phyloP scores from a whole-genome alignment of 75 land plant genomes.

The Ceratopteris richardii region DNA sequence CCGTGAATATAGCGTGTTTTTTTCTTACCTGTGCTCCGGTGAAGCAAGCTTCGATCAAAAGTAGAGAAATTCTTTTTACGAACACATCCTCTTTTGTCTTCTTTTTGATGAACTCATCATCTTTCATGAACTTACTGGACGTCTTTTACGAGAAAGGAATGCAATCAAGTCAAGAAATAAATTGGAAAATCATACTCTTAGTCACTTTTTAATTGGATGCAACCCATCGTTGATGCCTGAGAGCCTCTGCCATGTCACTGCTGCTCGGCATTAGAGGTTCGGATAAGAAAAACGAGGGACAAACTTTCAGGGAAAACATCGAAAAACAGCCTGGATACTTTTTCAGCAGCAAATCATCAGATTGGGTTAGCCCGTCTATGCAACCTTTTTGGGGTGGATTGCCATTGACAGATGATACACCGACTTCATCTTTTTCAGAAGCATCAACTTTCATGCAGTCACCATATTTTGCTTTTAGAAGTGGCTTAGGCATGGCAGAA shows the following conservation, averaged over 20 bases:
- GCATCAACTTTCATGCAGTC: neutral
- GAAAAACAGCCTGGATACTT: conserved; percentile 12
- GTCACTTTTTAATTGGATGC: too few species aligned
- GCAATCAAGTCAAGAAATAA: too few species aligned
- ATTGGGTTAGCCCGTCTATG: conserved; percentile 2
- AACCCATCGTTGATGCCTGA: neutral
- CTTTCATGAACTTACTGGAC: too few species aligned
- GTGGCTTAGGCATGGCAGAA: neutral
- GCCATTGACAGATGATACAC: neutral
- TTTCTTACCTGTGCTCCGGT: too few species aligned
- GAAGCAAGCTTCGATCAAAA: too few species aligned
- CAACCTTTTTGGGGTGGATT: conserved; percentile 3
- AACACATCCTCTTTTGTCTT: too few species aligned
- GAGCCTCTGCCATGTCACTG: conserved; percentile 9
- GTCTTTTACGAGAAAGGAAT: too few species aligned
- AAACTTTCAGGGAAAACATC: conserved; percentile 6
- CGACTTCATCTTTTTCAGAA: neutral
- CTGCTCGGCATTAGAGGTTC: conserved; percentile 9
- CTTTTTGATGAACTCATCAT: too few species aligned
- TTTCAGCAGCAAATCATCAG: conserved; percentile 13
- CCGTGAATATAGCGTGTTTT: too few species aligned
- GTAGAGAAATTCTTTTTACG: too few species aligned
- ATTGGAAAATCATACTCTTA: too few species aligned
- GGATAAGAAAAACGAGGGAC: conserved; percentile 3
- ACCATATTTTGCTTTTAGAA: neutral